These are phyloP conservation scores for Mycena filopes DNA, from an alignment of 768 basidiomycete genomes.

Conservation along the genomic window DNA sequence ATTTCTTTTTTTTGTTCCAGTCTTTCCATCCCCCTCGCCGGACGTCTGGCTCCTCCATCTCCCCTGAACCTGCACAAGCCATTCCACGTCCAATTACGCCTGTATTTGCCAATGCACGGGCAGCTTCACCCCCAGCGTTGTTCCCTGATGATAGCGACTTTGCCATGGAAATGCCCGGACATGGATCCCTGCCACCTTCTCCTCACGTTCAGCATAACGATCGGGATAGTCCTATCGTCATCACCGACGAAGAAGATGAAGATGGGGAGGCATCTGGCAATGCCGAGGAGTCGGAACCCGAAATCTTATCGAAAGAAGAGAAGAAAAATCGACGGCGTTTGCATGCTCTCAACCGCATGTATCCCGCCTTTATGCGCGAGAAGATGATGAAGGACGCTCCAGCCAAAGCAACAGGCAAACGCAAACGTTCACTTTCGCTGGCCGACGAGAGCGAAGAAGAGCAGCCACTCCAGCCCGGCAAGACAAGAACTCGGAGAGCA, in stretches of 20 bases:
- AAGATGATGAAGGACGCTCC: slow-evolving; percentile 40
- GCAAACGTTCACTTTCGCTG: slow-evolving; percentile 33
- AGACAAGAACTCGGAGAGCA: slow-evolving; percentile 55
- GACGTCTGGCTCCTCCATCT: neutral
- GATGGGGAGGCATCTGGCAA: slow-evolving; percentile 1
- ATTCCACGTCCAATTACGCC: slow-evolving; percentile 7
- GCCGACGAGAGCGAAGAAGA: slow-evolving; percentile 47
- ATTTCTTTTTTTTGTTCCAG: neutral
- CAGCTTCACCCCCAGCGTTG: slow-evolving; percentile 5
- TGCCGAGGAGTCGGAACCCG: slow-evolving; percentile 35
- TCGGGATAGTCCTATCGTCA: slow-evolving; percentile 14
- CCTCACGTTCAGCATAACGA: neutral
- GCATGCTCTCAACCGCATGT: slow-evolving; percentile 58
- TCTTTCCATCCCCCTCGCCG: neutral
- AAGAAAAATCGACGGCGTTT: slow-evolving; percentile 44
- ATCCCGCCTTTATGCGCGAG: slow-evolving; percentile 65
- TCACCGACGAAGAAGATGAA: slow-evolving; percentile 22
- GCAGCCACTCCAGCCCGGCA: slow-evolving; percentile 60
- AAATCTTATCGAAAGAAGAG: slow-evolving; percentile 32
- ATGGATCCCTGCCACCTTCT: slow-evolving; percentile 6
- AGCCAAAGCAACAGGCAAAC: slow-evolving; percentile 28
- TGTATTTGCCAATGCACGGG: slow-evolving; percentile 8
- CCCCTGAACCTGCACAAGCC: neutral
- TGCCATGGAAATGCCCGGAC: slow-evolving; percentile 15
- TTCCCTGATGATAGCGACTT: neutral